Percentiles rank a stretch among this genome's conserved stretches.
Conservation (phyloP, 768 basidiomycete genomes). For the Amanita pseudoporphyria region DNA sequence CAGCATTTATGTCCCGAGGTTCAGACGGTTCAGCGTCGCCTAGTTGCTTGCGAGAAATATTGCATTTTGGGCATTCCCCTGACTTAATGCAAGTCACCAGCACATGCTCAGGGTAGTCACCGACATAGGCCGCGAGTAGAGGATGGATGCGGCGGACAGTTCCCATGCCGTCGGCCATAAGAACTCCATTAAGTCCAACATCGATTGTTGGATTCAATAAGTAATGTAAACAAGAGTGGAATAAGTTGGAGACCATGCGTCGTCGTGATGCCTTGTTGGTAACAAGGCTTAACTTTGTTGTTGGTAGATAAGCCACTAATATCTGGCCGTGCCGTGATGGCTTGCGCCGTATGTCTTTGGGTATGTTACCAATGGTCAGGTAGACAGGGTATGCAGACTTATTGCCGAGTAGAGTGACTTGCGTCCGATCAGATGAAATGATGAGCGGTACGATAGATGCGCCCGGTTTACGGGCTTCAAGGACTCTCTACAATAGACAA, state of each 20-base stretch:
- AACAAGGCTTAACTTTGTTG: constrained; percentile 22
- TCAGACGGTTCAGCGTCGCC: background rate
- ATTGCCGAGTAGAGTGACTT: constrained; percentile 28
- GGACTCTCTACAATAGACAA: constrained; percentile 12
- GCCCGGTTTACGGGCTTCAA: constrained; percentile 15
- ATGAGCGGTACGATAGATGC: constrained; percentile 33
- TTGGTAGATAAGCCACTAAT: no score
- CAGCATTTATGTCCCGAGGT: no score
- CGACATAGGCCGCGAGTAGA: no score
- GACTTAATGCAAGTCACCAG: background rate
- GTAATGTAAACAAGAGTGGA: no score
- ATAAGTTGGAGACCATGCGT: constrained; percentile 15
- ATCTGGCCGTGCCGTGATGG: constrained; percentile 23
- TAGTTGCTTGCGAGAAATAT: background rate
- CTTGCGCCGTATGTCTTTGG: constrained; percentile 28
- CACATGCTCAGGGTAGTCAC: constrained; percentile 2
- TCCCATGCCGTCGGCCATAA: no score
- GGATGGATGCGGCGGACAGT: no score
- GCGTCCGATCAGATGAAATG: constrained; percentile 36
- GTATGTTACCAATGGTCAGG: constrained; percentile 36
- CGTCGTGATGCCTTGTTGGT: constrained; percentile 15
- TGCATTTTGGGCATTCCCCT: background rate
- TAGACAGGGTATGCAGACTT: constrained; percentile 39
- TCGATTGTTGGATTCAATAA: no score
- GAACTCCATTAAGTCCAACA: no score